Conservation (phyloP, 2,329 filamentous ascomycete species). For the Escovopsis sp. region DNA sequence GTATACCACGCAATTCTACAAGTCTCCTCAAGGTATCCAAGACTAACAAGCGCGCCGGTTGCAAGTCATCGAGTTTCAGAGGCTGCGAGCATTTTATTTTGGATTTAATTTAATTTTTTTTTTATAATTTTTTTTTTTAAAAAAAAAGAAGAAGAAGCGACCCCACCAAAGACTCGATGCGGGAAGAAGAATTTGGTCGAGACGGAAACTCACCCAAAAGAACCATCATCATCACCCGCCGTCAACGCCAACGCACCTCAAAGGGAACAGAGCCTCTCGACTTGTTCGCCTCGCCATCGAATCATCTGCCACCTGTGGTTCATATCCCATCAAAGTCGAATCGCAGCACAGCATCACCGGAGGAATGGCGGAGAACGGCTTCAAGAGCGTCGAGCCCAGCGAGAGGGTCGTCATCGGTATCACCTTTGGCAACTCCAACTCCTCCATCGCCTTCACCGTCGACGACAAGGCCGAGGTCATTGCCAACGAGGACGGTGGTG, state of each 20-base stretch:
- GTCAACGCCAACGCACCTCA: neutral
- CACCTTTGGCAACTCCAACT: constrained; percentile 96
- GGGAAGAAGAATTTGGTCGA: no score
- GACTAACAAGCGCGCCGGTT: no score
- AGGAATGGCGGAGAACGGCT: constrained; percentile 31
- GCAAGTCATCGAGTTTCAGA: no score
- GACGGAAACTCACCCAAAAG: neutral
- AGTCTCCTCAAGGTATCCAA: no score
- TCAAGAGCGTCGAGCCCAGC: constrained; percentile 34
- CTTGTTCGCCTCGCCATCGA: neutral
- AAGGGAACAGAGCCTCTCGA: neutral
- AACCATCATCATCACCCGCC: neutral
- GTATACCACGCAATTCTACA: no score
- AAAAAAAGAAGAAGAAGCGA: no score
- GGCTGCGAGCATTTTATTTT: no score
- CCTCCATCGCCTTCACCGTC: constrained; percentile 83
- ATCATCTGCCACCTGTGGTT: neutral
- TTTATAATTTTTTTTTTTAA: neutral
- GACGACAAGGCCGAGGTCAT: constrained; percentile 97
- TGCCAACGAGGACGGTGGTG: constrained; percentile 95
- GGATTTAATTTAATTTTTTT: neutral
- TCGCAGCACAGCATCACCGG: neutral
- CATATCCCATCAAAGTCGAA: no score
- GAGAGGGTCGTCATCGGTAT: constrained; percentile 75
- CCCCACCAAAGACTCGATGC: no score